Base-by-base conservation (phyloP, 768 basidiomycete genomes). In the Suillus sp. region DNA sequence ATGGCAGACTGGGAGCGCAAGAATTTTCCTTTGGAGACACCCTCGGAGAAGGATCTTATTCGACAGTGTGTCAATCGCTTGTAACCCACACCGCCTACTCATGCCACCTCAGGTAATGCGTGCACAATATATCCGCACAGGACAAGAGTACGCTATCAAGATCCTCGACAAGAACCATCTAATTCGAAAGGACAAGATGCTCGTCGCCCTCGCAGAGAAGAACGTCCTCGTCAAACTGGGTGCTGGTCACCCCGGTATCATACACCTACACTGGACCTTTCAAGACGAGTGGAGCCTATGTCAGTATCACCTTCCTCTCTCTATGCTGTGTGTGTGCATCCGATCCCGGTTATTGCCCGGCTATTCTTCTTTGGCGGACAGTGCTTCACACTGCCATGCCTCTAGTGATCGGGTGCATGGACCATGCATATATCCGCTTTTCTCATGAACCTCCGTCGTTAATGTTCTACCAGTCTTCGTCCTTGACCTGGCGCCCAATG, bases 101-200 rank as follows among this genome's bases (percentile, higher is more conserved):
- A 66, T 57, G 7, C 54, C 8, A 57, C 64, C 50, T 61, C 64
- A 90, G 90, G 90, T 88, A 40, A 82, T 83, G 74, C 78, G 79
- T 35, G 88, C 81, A 51, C 82, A 79, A 43, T 79, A 86, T 62
- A 73, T 80, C 40, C 73, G 79, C 45, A 87, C 87, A 18, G 82
- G 86, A 22, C 83, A 88, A 62, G 78, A 83, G 54, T 92, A 90
- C 70, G 91, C 92, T 3, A 82, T 92, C 70, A 93, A 93, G 76
- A 84, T 92, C 18, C 81, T 95, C 59, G 91, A 93, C 77, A 96
- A 96, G 80, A 85, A 82, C 43, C 91, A 94, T 71, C 81, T 96
- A 57, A 83, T 87, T 62, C 84, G 88, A 72, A 89, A 92, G 70
- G 87, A 91, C 71, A 92, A 92, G 74, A 84, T 88, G 70, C 81